Percentiles rank a stretch among this genome's conserved stretches.
Conservation (phyloP, 345 rosid species). For the Linum tenue region DNA sequence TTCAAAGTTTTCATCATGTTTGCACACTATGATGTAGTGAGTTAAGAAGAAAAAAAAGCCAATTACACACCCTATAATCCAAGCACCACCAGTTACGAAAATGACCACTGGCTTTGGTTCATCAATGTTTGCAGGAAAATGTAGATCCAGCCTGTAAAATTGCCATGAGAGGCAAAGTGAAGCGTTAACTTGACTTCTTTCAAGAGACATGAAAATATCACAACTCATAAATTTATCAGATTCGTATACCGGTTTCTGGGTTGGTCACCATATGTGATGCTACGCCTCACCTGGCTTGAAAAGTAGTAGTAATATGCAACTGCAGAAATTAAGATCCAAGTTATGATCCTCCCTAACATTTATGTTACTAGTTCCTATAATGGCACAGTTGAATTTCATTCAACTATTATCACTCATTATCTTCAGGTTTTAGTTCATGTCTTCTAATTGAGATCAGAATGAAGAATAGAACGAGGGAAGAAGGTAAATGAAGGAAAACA, state of each 20-base stretch:
- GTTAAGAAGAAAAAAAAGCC: background rate
- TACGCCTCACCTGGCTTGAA: conserved; percentile 22
- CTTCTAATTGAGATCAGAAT: background rate
- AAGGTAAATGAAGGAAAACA: background rate
- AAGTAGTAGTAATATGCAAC: conserved; percentile 28
- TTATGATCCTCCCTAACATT: background rate
- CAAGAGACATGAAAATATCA: background rate
- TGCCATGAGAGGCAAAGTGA: conserved; percentile 3
- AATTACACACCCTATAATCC: conserved; percentile 28
- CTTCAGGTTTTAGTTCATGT: background rate
- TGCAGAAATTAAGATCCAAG: conserved; percentile 13
- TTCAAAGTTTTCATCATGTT: no score
- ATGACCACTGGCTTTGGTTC: conserved; percentile 25
- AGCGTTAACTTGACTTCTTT: background rate
- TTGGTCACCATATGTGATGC: conserved; percentile 25
- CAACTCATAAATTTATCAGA: background rate
- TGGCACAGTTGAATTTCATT: background rate
- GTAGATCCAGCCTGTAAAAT: conserved; percentile 25
- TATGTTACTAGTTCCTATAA: background rate
- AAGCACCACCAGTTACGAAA: conserved; percentile 32
- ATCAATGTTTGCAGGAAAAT: conserved; percentile 19
- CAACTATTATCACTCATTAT: background rate
- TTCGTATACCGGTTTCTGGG: conserved; percentile 26
- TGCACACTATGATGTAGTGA: background rate
- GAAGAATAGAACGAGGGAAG: background rate